Evolutionary conservation across 164 flowering plant genomes (phyloP).

Genomic region (Houttuynia cordata): DNA sequence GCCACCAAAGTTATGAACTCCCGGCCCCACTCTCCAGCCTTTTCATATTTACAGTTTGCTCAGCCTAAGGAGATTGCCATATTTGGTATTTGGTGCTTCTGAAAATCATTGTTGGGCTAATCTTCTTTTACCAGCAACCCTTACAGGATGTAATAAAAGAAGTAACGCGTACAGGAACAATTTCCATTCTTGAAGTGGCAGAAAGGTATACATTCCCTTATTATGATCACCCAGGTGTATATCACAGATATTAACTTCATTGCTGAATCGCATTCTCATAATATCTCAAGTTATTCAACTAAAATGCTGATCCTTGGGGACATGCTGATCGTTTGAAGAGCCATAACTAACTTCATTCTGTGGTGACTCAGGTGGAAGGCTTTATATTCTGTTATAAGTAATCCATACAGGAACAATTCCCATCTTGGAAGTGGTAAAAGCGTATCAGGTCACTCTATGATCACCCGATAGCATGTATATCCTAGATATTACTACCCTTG

Average conservation of each 20-base stretch:
- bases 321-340: slow-evolving; percentile 26
- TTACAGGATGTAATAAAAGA: too few relatives aligned
- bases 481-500: slow-evolving; percentile 28
- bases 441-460: slow-evolving; percentile 27
- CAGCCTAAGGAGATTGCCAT: too few relatives aligned
- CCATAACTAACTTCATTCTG: slow-evolving; percentile 39
- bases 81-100: too few relatives aligned
- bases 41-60: too few relatives aligned
- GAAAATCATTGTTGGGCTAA: too few relatives aligned
- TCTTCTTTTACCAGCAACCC: too few relatives aligned
- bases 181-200: slow-evolving; percentile 30
- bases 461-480: slow-evolving; percentile 22
- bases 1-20: too few relatives aligned
- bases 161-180: slow-evolving; percentile 32
- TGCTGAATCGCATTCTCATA: slow-evolving; percentile 31
- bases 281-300: slow-evolving; percentile 30
- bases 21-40: too few relatives aligned
- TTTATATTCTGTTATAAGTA: slow-evolving; percentile 30
- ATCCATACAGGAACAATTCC: slow-evolving; percentile 32
- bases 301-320: slow-evolving; percentile 15
- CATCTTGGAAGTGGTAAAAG: slow-evolving; percentile 31
- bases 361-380: slow-evolving; percentile 27
- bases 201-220: slow-evolving; percentile 32
- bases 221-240: slow-evolving; percentile 20
- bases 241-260: slow-evolving; percentile 29